A percentile compares a stretch with the other conserved stretches of the same genome.
These are phyloP conservation scores for Fusarium subtropicale DNA, from an alignment of 2,329 filamentous ascomycete genomes.

Conservation along the genomic window DNA sequence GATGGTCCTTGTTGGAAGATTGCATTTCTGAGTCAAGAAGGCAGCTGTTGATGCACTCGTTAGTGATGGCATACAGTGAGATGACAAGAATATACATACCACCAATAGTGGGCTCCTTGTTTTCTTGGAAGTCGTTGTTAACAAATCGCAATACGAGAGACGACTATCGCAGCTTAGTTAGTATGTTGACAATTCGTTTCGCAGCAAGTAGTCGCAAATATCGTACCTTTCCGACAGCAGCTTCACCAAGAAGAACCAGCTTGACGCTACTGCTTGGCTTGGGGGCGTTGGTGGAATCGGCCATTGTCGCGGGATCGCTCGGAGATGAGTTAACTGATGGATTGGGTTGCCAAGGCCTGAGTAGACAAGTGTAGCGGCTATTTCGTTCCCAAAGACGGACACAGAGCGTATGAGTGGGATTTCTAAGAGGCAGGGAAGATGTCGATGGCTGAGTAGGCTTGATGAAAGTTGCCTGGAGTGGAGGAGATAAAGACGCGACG, in stretches of 20 bases:
- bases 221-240: slow-evolving; percentile 95
- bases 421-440: slow-evolving; percentile 9
- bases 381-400: slow-evolving; percentile 12
- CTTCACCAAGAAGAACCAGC: slow-evolving; percentile 96
- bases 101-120: slow-evolving; percentile 99
- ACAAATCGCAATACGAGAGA: slow-evolving; percentile 98
- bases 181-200: slow-evolving; percentile 3
- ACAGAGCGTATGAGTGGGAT: slow-evolving; percentile 10
- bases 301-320: slow-evolving; percentile 49
- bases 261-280: slow-evolving; percentile 99
- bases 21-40: slow-evolving; percentile 99
- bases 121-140: slow-evolving; percentile 99
- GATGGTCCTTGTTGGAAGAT: slow-evolving; percentile 90
- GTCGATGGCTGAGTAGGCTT: slow-evolving; percentile 2
- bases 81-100: slow-evolving; percentile 66
- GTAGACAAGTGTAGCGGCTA: slow-evolving; percentile 4
- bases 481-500: slow-evolving; percentile 40
- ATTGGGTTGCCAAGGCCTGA: slow-evolving; percentile 8
- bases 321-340: slow-evolving; percentile 26
- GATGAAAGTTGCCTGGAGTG: slow-evolving; percentile 36
- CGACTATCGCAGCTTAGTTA: slow-evolving; percentile 69
- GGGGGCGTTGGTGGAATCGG: slow-evolving; percentile 69
- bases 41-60: slow-evolving; percentile 70
- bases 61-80: slow-evolving; percentile 20
- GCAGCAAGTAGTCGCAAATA: not conserved